Base-by-base conservation (phyloP, 1,139 yeast genomes). In the Suhomyces atakaporum region DNA sequence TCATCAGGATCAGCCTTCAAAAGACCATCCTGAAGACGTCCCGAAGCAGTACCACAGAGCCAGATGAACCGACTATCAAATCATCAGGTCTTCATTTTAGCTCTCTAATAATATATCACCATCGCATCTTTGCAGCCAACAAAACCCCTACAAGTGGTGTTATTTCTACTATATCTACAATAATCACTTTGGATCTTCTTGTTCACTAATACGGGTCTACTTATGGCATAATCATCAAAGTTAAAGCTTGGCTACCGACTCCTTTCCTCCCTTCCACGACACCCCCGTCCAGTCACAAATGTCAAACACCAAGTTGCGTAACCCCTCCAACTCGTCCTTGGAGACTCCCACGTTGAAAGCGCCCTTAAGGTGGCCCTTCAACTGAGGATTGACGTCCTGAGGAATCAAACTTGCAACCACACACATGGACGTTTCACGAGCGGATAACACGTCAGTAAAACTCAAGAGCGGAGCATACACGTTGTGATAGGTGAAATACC, bases 381-480 rank as follows among this genome's bases (percentile, higher is more conserved):
- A 69, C 54, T 89, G 96, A 0, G 96, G 96, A 49, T 85, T 87
- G n/a, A 89, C 96, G 58, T 89, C 95, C 56, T 87, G 96, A 0
- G 97, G 97, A 10, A 89, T 81, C 50, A 90, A 71, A 43, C 90
- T 75, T 1, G 95, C 84, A 20, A 89, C 78, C 4, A 89, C 79
- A 30, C 88, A 83, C 49, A 87, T 58, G 25, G 92, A 81, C 0
- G 96, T 84, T 45, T 88, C 96, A 44, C 69, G 72, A 1, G 85
- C 81, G 8, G 72, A 59, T 25, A 89, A 64, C 2, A 87, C 70
- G 4, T 73, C 82, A 9, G 81, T 76, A 55, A 62, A 84, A 21
- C 95, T 82, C 40, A 89, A 69, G 29, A 89, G 60, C 10, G 95
- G 89, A 0, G 87, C 79, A 53, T 89, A 90, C 10, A 84, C 90